Conservation (phyloP, 257 asterid species). For the Solanum clarkiae region DNA sequence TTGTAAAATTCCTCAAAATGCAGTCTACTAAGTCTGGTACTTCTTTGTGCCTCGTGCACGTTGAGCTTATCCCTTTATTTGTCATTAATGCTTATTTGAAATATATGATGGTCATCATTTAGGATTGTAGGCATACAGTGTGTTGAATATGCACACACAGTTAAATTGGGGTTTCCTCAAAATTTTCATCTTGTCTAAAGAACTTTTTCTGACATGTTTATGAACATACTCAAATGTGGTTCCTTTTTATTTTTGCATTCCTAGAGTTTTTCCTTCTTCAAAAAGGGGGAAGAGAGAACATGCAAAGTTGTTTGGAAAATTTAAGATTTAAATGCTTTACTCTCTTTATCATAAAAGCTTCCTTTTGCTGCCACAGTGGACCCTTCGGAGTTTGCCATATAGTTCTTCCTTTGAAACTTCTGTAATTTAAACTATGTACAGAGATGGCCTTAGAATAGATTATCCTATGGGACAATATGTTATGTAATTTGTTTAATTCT, state of each 20-base stretch:
- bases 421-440: neutral
- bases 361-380: neutral
- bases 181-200: neutral
- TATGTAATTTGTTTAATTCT: conserved; percentile 1
- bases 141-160: neutral
- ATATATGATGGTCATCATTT: neutral
- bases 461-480: neutral
- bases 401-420: neutral
- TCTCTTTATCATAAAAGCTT: neutral
- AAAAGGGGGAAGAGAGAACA: too few relatives aligned
- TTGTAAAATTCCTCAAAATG: neutral
- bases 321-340: neutral
- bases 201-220: neutral
- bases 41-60: neutral
- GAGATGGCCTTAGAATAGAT: neutral
- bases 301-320: neutral
- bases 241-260: neutral
- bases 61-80: neutral
- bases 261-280: neutral
- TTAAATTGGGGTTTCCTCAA: neutral
- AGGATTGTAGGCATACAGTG: neutral
- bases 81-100: neutral
- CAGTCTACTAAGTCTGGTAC: neutral
- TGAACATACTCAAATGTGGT: neutral
- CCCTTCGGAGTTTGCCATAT: neutral